Conservation (phyloP, 2,329 filamentous ascomycete genomes). For the Cladosporium halotolerans region DNA sequence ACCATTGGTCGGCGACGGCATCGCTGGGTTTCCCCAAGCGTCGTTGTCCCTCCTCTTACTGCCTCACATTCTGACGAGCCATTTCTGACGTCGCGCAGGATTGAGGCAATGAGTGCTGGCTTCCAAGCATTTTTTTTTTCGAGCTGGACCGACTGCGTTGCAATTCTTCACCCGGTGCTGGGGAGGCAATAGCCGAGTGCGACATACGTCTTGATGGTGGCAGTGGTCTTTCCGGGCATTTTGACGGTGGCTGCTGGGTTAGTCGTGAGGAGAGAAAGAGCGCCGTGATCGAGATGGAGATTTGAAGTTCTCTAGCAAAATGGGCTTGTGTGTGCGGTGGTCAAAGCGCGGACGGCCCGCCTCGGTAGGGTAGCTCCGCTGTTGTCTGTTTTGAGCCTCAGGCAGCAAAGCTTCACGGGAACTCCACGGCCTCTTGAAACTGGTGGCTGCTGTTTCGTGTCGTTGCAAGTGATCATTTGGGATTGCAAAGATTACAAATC, state of each 20-base stretch:
- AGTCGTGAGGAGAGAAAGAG: conserved; percentile 36
- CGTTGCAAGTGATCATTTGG: too few relatives aligned
- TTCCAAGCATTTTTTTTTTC: conserved; percentile 44
- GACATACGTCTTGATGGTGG: conserved; percentile 53
- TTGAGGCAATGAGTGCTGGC: conserved; percentile 24
- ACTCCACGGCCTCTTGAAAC: too few relatives aligned
- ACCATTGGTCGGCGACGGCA: conserved; percentile 7
- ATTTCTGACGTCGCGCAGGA: conserved; percentile 31
- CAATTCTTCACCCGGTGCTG: conserved; percentile 43
- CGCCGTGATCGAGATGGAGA: conserved; percentile 16
- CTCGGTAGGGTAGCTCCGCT: neutral
- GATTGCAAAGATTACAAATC: too few relatives aligned
- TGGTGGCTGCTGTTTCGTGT: too few relatives aligned
- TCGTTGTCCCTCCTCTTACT: conserved; percentile 9
- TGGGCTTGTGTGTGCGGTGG: conserved; percentile 5
- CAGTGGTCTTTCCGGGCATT: conserved; percentile 49
- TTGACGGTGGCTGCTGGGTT: conserved; percentile 23
- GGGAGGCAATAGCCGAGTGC: conserved; percentile 7
- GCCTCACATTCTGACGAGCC: conserved; percentile 32
- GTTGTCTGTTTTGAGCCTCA: neutral
- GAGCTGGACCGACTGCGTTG: conserved; percentile 84
- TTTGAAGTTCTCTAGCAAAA: conserved; percentile 14
- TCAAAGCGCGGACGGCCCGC: conserved; percentile 1
- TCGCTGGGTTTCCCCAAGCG: conserved; percentile 7
- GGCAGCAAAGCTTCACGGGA: neutral